Evolutionary conservation across 306 rosid genomes (phyloP), one percentile per base, ranked within the genome.

Genomic region (Gillenia trifoliata): DNA sequence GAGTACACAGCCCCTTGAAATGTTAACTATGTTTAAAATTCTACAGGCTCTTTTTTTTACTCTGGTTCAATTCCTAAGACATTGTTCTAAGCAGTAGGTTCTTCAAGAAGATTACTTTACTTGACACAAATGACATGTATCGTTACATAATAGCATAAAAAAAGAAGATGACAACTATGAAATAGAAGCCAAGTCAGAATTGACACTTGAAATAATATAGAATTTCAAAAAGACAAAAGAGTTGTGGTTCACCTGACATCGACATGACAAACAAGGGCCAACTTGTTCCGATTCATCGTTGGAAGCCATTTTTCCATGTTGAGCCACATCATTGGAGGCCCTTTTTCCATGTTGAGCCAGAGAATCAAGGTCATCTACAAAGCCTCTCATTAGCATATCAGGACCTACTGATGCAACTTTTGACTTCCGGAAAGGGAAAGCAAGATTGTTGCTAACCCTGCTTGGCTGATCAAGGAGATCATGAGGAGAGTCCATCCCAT

Each of bases 191-290:
- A 66, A 34, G n/a, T 45, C 23, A 15, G 8, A 47, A 15, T 28
- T 69, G 10, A 19, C 34, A 62, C 38, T 29, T 16, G 16, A 23
- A n/a, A 57, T 17, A 68, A 45, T 23, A 34, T 15, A 17, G 20
- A 63, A 54, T 40, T 63, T 52, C 12, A 56, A 41, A 15, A 15
- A 25, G 33, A 33, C 54, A 47, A n/a, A 55, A 56, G 43, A 61
- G 70, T 64, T 59, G 45, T 52, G 70, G 64, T 77, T 23, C 49
- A 93, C 98, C 92, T 94, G 98, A 70, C 98, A 94, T 69, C 91
- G 88, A 73, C 98, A 91, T 43, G 98, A 90, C 85, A 85, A 86
- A 81, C 87, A 86, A 43, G 98, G 98, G 80, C 98, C 98, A 82
- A 88, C 90, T 88, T 86, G 92, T 78, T 96, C 96, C 20, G 85